These are phyloP conservation scores for Boletus rubroflammeus DNA, from an alignment of 768 basidiomycete genomes.

Conservation along the genomic window DNA sequence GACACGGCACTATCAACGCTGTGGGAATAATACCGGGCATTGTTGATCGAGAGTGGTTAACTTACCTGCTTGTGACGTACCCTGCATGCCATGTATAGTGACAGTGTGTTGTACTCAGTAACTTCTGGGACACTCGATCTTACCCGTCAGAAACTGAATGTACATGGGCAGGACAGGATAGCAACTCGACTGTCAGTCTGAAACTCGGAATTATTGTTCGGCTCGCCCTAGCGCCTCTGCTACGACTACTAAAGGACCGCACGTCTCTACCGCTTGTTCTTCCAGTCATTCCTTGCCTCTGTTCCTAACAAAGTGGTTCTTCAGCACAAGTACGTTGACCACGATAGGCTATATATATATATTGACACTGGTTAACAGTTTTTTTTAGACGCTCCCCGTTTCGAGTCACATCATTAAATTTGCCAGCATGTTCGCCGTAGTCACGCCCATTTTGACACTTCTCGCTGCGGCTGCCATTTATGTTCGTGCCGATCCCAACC, in stretches of 20 bases:
- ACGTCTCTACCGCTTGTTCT: background rate
- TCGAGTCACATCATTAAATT: background rate
- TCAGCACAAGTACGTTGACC: background rate
- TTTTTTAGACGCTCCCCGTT: background rate
- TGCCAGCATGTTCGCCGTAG: slow-evolving; percentile 17
- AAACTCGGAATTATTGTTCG: background rate
- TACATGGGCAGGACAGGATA: background rate
- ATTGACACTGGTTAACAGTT: background rate
- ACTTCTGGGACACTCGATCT: background rate
- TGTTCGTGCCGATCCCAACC: slow-evolving; percentile 56
- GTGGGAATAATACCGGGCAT: background rate
- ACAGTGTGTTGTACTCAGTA: background rate
- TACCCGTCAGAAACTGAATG: slow-evolving; percentile 2
- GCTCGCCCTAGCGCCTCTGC: background rate
- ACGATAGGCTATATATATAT: background rate
- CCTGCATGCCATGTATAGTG: background rate
- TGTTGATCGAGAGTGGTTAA: background rate
- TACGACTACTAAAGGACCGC: background rate
- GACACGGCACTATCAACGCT: background rate
- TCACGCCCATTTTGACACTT: slow-evolving; percentile 11
- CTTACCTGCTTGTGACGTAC: background rate
- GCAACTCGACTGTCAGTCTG: background rate
- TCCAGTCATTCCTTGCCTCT: slow-evolving; percentile 11
- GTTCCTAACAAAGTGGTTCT: slow-evolving; percentile 5
- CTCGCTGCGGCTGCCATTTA: slow-evolving; percentile 28